These are phyloP conservation scores for Luvunga scandens DNA, from an alignment of 345 rosid species.

Conservation along the genomic window DNA sequence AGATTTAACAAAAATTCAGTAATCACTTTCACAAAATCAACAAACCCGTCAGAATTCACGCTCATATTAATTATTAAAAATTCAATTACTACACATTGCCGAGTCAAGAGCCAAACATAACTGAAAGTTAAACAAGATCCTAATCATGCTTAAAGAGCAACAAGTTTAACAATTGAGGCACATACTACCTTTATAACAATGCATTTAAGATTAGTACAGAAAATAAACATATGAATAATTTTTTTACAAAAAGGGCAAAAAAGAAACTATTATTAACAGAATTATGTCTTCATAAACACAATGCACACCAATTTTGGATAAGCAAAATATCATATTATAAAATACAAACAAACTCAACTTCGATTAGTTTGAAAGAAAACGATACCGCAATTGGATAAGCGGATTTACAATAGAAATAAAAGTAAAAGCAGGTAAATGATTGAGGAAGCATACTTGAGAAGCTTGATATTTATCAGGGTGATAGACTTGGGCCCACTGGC, in stretches of 20 bases:
- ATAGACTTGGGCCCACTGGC: conserved; percentile 96
- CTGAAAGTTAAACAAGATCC: neutral
- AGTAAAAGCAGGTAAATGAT: neutral
- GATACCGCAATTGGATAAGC: neutral
- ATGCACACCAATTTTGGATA: neutral
- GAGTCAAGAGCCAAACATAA: neutral
- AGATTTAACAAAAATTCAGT: neutral
- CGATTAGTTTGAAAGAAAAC: neutral
- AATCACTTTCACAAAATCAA: neutral
- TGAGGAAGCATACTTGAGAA: conserved; percentile 41
- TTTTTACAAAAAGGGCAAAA: neutral
- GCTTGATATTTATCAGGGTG: conserved; percentile 94
- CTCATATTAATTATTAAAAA: neutral
- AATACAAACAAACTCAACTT: neutral
- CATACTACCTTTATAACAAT: neutral
- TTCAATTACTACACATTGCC: neutral
- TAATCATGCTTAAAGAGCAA: neutral
- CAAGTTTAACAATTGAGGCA: neutral
- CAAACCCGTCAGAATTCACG: neutral
- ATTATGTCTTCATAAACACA: neutral
- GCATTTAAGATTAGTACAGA: neutral
- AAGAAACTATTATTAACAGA: neutral
- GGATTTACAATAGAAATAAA: neutral
- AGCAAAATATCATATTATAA: neutral
- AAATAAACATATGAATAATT: neutral